Evolutionary conservation across 2,329 filamentous ascomycete species (phyloP).

Genomic region (Aspergillus neotritici): DNA sequence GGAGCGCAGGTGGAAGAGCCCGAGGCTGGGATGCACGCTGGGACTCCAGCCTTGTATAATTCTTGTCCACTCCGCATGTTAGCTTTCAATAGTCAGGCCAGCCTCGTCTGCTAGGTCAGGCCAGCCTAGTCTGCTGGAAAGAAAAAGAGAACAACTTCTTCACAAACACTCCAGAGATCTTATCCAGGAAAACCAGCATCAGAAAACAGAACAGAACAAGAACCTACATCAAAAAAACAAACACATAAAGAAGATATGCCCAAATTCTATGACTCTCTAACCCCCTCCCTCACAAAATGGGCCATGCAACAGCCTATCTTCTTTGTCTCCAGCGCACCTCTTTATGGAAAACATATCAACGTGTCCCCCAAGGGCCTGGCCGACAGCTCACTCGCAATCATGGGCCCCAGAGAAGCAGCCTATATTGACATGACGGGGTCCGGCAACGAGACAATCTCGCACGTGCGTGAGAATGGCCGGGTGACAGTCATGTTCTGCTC

Average conservation of each 20-base stretch:
- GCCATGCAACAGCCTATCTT: constrained; percentile 64
- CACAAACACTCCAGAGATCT: too few relatives aligned
- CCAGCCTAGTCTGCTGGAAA: too few relatives aligned
- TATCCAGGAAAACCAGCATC: too few relatives aligned
- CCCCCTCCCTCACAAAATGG: constrained; percentile 56
- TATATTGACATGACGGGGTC: constrained; percentile 72
- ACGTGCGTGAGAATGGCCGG: constrained; percentile 70
- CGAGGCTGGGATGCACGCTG: constrained; percentile 79
- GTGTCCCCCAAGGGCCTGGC: constrained; percentile 68
- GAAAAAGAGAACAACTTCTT: too few relatives aligned
- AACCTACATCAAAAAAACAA: too few relatives aligned
- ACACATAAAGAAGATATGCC: constrained; percentile 45
- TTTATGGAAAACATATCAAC: constrained; percentile 65
- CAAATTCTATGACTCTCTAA: constrained; percentile 54
- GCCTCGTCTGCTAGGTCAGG: too few relatives aligned
- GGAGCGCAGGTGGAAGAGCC: constrained; percentile 96
- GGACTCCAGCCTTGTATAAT: constrained; percentile 44
- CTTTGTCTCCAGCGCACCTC: constrained; percentile 68
- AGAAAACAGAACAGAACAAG: too few relatives aligned
- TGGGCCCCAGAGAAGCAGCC: constrained; percentile 54
- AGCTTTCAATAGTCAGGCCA: too few relatives aligned
- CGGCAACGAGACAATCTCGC: constrained; percentile 69
- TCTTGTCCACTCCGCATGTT: too few relatives aligned
- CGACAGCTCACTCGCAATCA: constrained; percentile 56
- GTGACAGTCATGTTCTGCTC: constrained; percentile 70